Evolutionary conservation across 805 yeast genomes (phyloP).

Genomic region (Torulaspora franciscae): DNA sequence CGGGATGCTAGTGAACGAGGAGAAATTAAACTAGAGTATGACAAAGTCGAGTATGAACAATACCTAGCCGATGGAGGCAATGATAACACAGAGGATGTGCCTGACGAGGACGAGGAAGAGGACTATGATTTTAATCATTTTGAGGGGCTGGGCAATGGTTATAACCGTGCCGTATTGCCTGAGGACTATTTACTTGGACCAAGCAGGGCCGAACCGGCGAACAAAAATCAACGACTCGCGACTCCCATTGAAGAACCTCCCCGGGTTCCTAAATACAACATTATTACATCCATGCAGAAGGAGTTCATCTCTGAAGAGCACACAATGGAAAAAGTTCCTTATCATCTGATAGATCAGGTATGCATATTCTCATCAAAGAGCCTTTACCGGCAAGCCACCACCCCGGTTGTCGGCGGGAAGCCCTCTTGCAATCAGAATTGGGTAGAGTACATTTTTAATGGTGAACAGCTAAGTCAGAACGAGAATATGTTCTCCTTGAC

Average conservation of each 20-base stretch:
- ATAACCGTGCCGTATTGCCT: constrained; percentile 27
- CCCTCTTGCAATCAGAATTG: constrained; percentile 32
- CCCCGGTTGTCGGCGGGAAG: constrained; percentile 29
- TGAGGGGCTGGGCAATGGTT: constrained; percentile 35
- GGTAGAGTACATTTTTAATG: constrained; percentile 31
- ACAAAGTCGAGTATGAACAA: constrained; percentile 30
- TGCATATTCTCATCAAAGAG: constrained; percentile 27
- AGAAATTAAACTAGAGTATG: constrained; percentile 30
- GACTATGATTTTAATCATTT: constrained; percentile 31
- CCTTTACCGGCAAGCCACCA: constrained; percentile 29
- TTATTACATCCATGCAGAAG: constrained; percentile 26
- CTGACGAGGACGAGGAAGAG: constrained; percentile 22
- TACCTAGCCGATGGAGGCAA: constrained; percentile 25
- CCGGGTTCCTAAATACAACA: constrained; percentile 28
- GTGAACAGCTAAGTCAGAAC: constrained; percentile 24
- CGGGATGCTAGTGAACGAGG: constrained; percentile 32
- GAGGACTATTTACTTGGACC: constrained; percentile 33
- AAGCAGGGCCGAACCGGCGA: constrained; percentile 6
- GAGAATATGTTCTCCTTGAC: constrained; percentile 29
- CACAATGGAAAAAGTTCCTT: constrained; percentile 22
- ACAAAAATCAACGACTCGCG: constrained; percentile 12
- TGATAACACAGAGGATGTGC: constrained; percentile 13
- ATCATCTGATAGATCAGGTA: constrained; percentile 23
- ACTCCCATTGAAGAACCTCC: constrained; percentile 21
- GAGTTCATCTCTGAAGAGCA: constrained; percentile 21